Evolutionary conservation across 2,329 filamentous ascomycete genomes (phyloP), one percentile per base, ranked within the genome.

Genomic region (Ceratocystis colombiana): DNA sequence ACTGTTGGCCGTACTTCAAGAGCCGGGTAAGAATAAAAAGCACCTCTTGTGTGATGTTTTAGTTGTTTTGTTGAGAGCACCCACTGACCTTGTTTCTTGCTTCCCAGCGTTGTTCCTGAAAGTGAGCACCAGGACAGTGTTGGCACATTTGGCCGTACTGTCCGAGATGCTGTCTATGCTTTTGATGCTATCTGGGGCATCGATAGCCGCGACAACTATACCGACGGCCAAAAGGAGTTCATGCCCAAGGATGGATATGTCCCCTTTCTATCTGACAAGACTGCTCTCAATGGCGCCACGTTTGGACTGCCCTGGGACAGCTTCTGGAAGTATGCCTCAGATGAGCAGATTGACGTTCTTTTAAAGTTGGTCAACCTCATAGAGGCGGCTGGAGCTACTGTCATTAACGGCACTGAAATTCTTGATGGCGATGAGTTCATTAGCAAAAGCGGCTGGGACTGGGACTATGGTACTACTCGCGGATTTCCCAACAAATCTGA

Each of bases 261-360:
- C 0, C 78, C 82, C 65, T 86, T 79, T 68, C 74, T 90, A 7
- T 76, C 79, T 1, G 76, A 78, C 66, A 83, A 79, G 67, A 72
- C 75, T 0, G 78, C 80, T 1, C 79, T 90, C 0, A 76, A 80
- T 70, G 82, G 81, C 7, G 86, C 86, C 1, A 80, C 77, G 0
- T 90, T 91, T 67, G 88, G 88, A 5, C 75, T 91, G 0, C 88
- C 88, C 0, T 89, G 87, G 87, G 74, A 83, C 53, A 84, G 82
- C 69, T 87, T 90, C 75, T 91, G 87, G 88, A 76, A 79, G 0
- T 76, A 84, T 59, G 82, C 84, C 0, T 79, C 84, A 53, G 70
- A 74, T 1, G 79, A 82, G 46, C 84, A 88, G 73, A 78, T 80
- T 64, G 70, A 75, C 0, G 76, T 79, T 5, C 79, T 90, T 2